A percentile compares a stretch with the other conserved stretches of the same genome.
phyloP scores from a whole-genome alignment of 208 protist genomes.

The Trypanosoma cruzi region DNA sequence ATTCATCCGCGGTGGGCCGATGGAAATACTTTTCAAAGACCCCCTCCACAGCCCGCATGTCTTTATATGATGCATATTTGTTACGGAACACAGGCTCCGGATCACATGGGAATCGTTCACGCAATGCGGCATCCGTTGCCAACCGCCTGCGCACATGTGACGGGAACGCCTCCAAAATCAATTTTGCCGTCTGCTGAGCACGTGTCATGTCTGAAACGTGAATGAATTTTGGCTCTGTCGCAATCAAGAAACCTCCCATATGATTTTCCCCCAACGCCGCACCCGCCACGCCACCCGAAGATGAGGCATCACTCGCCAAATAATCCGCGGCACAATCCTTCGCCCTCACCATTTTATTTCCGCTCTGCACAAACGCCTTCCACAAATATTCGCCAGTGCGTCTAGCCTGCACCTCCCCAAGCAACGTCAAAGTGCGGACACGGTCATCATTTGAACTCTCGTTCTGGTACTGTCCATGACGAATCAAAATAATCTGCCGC shows the following conservation, averaged over 20 bases:
- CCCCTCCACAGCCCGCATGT: constrained; percentile 48
- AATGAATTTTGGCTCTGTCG: constrained; percentile 33
- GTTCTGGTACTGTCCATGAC: constrained; percentile 86
- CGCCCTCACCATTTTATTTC: not conserved
- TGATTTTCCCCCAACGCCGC: constrained; percentile 12
- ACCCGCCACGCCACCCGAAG: not conserved
- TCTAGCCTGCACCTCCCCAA: constrained; percentile 64
- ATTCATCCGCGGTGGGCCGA: constrained; percentile 44
- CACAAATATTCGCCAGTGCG: constrained; percentile 59
- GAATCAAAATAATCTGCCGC: constrained; percentile 77
- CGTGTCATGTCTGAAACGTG: constrained; percentile 68
- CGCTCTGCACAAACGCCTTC: constrained; percentile 29
- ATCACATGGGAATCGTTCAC: constrained; percentile 67
- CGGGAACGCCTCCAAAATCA: constrained; percentile 53
- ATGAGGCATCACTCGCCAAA: not conserved
- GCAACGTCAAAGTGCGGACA: constrained; percentile 42
- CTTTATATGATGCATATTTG: constrained; percentile 26
- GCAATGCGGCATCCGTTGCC: constrained; percentile 43
- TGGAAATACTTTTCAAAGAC: constrained; percentile 76
- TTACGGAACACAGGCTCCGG: constrained; percentile 35
- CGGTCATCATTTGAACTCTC: constrained; percentile 39
- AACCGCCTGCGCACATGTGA: constrained; percentile 23
- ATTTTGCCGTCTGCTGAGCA: constrained; percentile 58
- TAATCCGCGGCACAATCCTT: not conserved
- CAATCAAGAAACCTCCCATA: constrained; percentile 34